These are phyloP conservation scores for Citrus mangshanensis DNA, from an alignment of 345 rosid genomes.

Conservation along the genomic window DNA sequence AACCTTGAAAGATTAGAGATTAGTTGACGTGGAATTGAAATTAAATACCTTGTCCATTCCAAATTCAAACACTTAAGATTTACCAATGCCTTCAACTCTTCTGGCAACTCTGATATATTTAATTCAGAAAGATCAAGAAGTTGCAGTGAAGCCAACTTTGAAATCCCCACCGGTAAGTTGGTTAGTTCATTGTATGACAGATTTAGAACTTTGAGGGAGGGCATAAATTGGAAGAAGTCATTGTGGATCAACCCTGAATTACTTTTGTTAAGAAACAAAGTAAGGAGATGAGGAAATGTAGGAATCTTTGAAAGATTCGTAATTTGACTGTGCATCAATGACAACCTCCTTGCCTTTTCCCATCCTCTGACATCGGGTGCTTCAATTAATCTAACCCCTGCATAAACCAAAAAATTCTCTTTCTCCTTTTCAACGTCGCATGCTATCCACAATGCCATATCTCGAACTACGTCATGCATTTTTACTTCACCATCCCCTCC, in stretches of 20 bases:
- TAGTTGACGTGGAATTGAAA: no score
- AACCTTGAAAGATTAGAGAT: no score
- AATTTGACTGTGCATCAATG: not conserved
- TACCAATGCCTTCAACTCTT: no score
- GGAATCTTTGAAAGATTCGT: not conserved
- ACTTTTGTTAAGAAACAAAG: not conserved
- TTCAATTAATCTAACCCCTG: not conserved
- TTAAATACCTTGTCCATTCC: no score
- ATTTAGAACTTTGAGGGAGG: slow-evolving; percentile 28
- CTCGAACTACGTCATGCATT: no score
- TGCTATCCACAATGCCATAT: no score
- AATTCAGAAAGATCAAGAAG: not conserved
- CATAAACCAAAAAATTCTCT: rapidly evolving
- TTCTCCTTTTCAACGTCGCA: no score
- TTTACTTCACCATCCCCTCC: not conserved
- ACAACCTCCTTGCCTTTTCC: not conserved
- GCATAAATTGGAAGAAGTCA: slow-evolving; percentile 22
- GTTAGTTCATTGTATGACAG: slow-evolving; percentile 7
- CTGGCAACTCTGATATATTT: rapidly evolving
- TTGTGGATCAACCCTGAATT: no score
- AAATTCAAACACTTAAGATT: no score
- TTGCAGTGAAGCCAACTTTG: not conserved
- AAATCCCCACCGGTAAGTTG: slow-evolving; percentile 27
- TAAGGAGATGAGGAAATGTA: not conserved
- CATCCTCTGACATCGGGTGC: not conserved